phyloP scores from a whole-genome alignment of 129 eudicot species.

The Tagetes patula region DNA sequence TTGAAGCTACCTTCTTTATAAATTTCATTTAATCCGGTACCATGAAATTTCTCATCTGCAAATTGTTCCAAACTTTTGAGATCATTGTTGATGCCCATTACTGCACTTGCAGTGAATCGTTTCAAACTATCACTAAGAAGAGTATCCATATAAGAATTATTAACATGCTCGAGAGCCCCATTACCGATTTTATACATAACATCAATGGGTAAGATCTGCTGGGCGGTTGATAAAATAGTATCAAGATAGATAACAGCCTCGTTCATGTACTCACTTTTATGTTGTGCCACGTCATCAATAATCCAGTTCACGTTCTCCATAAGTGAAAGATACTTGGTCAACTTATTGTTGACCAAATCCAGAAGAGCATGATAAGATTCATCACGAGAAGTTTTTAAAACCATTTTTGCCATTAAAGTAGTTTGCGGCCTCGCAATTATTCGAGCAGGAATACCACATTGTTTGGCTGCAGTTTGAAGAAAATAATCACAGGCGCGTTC shows the following conservation, averaged over 20 bases:
- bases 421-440: constrained; percentile 64
- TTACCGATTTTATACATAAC: constrained; percentile 83
- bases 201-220: constrained; percentile 81
- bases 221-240: constrained; percentile 82
- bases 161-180: constrained; percentile 89
- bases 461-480: constrained; percentile 83
- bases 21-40: constrained; percentile 71
- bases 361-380: constrained; percentile 71
- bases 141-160: constrained; percentile 63
- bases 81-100: constrained; percentile 61
- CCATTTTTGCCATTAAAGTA: constrained; percentile 60
- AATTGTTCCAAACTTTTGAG: constrained; percentile 65
- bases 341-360: constrained; percentile 61
- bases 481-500: constrained; percentile 92
- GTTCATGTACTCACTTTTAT: constrained; percentile 58
- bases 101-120: constrained; percentile 84
- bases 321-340: constrained; percentile 69
- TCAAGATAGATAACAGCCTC: constrained; percentile 84
- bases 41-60: constrained; percentile 83
- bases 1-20: constrained; percentile 77
- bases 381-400: constrained; percentile 71
- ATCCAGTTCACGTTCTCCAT: constrained; percentile 78
- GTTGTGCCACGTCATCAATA: constrained; percentile 60
- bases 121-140: constrained; percentile 79
- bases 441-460: constrained; percentile 74